A percentile compares a stretch with the other conserved stretches of the same genome.
Conservation (phyloP, 495 filamentous ascomycete genomes). For the Haplographium delicatum region DNA sequence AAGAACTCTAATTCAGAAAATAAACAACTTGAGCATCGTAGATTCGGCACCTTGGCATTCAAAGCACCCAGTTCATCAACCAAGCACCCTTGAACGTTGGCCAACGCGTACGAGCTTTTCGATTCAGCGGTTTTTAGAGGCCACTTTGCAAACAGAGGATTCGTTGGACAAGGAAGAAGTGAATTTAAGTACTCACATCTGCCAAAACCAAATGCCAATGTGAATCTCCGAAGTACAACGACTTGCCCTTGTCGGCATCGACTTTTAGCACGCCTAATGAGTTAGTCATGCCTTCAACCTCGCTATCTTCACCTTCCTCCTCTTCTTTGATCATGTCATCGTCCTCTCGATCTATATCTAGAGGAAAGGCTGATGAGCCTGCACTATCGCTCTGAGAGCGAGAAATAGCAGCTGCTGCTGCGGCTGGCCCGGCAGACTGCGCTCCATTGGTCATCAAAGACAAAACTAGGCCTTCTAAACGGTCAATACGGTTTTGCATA, state of each 20-base stretch:
- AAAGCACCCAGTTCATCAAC: too few relatives aligned
- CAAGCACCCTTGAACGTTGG: too few relatives aligned
- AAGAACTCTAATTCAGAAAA: too few relatives aligned
- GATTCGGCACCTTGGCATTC: too few relatives aligned
- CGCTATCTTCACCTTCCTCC: conserved; percentile 62
- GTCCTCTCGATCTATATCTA: conserved; percentile 45
- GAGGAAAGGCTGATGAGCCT: conserved; percentile 16
- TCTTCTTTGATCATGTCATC: conserved; percentile 52
- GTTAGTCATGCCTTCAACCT: conserved; percentile 79
- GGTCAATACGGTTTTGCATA: conserved; percentile 98
- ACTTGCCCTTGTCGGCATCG: conserved; percentile 70
- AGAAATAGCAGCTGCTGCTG: conserved; percentile 57
- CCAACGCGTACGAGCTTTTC: too few relatives aligned
- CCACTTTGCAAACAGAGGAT: not conserved
- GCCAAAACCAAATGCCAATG: conserved; percentile 87
- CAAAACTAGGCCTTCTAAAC: conserved; percentile 88
- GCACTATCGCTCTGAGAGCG: conserved; percentile 46
- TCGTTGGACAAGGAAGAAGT: not conserved
- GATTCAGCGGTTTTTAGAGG: too few relatives aligned
- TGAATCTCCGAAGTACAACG: conserved; percentile 78
- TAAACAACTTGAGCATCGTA: too few relatives aligned
- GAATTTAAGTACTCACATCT: conserved; percentile 57
- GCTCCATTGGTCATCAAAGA: conserved; percentile 91
- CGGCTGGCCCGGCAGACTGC: conserved; percentile 58
- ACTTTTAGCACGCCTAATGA: conserved; percentile 88